phyloP scores from a whole-genome alignment of 2,329 filamentous ascomycete genomes.

The Aureobasidium melanogenum region DNA sequence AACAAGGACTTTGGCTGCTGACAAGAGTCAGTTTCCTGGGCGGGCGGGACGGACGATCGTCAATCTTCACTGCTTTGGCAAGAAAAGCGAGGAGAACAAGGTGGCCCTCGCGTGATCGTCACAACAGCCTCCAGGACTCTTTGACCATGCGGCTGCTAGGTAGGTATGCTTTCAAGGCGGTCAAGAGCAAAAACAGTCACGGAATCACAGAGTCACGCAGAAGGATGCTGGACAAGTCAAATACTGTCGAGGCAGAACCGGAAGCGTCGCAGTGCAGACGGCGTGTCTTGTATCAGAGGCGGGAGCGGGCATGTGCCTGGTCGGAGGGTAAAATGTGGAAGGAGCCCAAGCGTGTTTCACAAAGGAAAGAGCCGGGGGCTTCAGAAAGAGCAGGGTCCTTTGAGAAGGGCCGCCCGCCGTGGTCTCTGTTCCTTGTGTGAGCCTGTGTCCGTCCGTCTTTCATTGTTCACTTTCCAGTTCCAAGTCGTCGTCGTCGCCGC shows the following conservation, averaged over 20 bases:
- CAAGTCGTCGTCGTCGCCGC: slow-evolving; percentile 2
- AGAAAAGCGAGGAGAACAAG: slow-evolving; percentile 1
- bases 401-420: not conserved
- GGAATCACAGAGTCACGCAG: not conserved
- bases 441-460: slow-evolving; percentile 2
- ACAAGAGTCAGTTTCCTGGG: not conserved
- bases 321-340: not conserved
- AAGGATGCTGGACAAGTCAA: not conserved
- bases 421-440: not conserved
- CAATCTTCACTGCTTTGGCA: not conserved
- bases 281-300: not conserved
- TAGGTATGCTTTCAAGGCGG: not conserved
- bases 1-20: not conserved
- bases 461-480: not conserved
- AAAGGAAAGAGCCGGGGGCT: slow-evolving; percentile 4
- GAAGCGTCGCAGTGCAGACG: not conserved
- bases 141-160: not conserved
- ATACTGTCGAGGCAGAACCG: not conserved
- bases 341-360: not conserved
- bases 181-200: not conserved
- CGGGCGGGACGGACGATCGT: slow-evolving; percentile 4
- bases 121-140: not conserved
- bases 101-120: not conserved
- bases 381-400: not conserved
- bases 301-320: not conserved